Conservation (phyloP, 2,329 filamentous ascomycete genomes). For the Ascosphaera pollenicola region DNA sequence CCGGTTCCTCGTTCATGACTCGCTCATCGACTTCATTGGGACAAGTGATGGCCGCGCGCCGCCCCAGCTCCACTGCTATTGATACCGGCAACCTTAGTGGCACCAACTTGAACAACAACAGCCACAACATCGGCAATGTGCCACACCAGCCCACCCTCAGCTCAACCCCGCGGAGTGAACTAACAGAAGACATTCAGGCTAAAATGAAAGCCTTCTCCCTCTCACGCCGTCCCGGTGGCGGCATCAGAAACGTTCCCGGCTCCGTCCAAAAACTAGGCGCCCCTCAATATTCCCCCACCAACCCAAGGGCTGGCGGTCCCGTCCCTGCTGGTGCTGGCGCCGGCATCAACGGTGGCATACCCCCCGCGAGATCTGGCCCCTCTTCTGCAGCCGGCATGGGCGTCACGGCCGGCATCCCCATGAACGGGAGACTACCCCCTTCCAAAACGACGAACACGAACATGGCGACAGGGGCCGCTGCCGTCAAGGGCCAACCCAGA, state of each 20-base stretch:
- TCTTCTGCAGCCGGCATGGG: too few relatives aligned
- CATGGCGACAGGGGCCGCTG: neutral
- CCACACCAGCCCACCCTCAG: neutral
- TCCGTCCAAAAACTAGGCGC: conserved; percentile 28
- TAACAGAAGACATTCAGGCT: conserved; percentile 42
- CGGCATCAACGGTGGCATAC: neutral
- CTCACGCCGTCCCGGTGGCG: conserved; percentile 24
- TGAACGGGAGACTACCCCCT: neutral
- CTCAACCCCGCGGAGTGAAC: conserved; percentile 2
- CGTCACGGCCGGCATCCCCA: too few relatives aligned
- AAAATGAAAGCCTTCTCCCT: conserved; percentile 50
- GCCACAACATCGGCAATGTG: conserved; percentile 20
- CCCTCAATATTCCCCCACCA: conserved; percentile 10
- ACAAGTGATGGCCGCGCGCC: conserved; percentile 45
- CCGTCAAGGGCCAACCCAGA: neutral
- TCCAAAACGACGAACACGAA: neutral
- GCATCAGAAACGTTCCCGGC: neutral
- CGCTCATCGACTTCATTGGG: conserved; percentile 69
- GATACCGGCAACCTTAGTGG: conserved; percentile 5
- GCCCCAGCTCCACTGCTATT: conserved; percentile 24
- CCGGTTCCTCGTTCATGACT: conserved; percentile 32
- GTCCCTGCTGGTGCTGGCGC: neutral
- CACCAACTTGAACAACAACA: conserved; percentile 3
- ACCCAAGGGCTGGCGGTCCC: conserved; percentile 3
- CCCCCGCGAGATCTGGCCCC: neutral